A percentile compares a stretch with the other conserved stretches of the same genome.
Conservation (phyloP, 2,329 filamentous ascomycete genomes). For the Herpomyces periplanetae region DNA sequence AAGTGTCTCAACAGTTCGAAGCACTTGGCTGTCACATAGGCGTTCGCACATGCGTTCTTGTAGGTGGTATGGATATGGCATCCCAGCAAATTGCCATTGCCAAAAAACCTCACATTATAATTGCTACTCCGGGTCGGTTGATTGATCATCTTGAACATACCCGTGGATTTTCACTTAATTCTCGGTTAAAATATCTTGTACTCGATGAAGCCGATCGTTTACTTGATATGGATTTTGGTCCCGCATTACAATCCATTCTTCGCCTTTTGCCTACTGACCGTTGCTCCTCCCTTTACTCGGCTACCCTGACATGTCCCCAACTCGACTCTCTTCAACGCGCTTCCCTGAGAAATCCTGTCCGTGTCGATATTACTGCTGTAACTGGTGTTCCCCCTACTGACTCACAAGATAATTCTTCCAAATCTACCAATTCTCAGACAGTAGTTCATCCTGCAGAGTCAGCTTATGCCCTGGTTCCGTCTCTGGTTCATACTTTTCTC, state of each 20-base stretch:
- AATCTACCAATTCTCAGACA: slow-evolving; percentile 46
- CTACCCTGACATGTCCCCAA: slow-evolving; percentile 73
- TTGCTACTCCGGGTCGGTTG: slow-evolving; percentile 58
- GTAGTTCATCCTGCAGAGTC: no score
- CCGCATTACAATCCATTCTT: slow-evolving; percentile 63
- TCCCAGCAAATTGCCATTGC: slow-evolving; percentile 56
- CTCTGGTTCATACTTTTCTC: slow-evolving; percentile 45
- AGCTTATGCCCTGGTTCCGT: no score
- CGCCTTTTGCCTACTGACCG: slow-evolving; percentile 69
- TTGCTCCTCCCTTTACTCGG: slow-evolving; percentile 71
- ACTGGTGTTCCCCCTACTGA: no score
- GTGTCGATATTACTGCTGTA: no score
- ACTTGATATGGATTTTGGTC: slow-evolving; percentile 72
- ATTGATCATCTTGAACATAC: slow-evolving; percentile 86
- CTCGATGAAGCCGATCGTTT: slow-evolving; percentile 82
- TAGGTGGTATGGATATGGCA: slow-evolving; percentile 87
- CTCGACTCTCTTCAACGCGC: slow-evolving; percentile 72
- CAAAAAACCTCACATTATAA: slow-evolving; percentile 80
- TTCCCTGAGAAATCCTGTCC: slow-evolving; percentile 41
- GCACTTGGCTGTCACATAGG: slow-evolving; percentile 51
- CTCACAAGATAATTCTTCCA: slow-evolving; percentile 74
- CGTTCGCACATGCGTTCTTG: slow-evolving; percentile 48
- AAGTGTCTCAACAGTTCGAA: slow-evolving; percentile 61
- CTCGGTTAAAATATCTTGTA: slow-evolving; percentile 51
- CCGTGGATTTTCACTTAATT: slow-evolving; percentile 55